A percentile compares a stretch with the other conserved stretches of the same genome.
Conservation (phyloP, 495 filamentous ascomycete genomes). For the Hypoxylon crocopeplum region DNA sequence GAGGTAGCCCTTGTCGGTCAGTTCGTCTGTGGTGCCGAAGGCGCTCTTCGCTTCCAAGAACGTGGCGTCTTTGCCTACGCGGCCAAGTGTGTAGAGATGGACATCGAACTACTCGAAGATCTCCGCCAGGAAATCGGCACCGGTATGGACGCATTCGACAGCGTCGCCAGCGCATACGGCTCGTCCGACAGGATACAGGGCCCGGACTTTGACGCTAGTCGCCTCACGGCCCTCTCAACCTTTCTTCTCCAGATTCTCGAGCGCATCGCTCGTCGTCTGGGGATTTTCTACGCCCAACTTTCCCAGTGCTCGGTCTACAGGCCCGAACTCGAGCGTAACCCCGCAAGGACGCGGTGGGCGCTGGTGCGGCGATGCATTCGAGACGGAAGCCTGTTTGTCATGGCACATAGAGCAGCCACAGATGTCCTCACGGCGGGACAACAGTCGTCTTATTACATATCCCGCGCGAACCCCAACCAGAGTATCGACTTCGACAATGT, state of each 20-base stretch:
- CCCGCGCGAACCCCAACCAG: conserved; percentile 32
- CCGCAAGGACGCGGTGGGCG: conserved; percentile 55
- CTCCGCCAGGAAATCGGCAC: conserved; percentile 56
- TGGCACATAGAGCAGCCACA: conserved; percentile 47
- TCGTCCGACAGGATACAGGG: conserved; percentile 27
- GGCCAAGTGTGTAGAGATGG: conserved; percentile 52
- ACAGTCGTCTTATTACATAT: conserved; percentile 38
- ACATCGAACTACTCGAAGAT: conserved; percentile 56
- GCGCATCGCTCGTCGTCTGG: conserved; percentile 54
- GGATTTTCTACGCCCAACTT: conserved; percentile 56
- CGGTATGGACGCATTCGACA: conserved; percentile 60
- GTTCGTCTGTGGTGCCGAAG: conserved; percentile 50
- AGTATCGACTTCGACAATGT: conserved; percentile 53
- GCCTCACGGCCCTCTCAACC: conserved; percentile 48
- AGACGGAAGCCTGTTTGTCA: conserved; percentile 57
- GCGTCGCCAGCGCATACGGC: conserved; percentile 41
- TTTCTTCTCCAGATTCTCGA: conserved; percentile 58
- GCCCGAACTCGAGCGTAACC: conserved; percentile 56
- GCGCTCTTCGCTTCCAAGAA: conserved; percentile 51
- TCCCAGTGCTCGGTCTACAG: conserved; percentile 52
- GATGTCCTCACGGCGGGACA: conserved; percentile 41
- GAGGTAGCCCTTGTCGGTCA: conserved; percentile 57
- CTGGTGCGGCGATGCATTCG: conserved; percentile 51
- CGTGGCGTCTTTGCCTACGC: conserved; percentile 56
- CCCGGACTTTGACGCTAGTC: conserved; percentile 31